A percentile compares a stretch with the other conserved stretches of the same genome.
Conservation (phyloP, 139 green algal genomes). For the Trebouxia sp. region DNA sequence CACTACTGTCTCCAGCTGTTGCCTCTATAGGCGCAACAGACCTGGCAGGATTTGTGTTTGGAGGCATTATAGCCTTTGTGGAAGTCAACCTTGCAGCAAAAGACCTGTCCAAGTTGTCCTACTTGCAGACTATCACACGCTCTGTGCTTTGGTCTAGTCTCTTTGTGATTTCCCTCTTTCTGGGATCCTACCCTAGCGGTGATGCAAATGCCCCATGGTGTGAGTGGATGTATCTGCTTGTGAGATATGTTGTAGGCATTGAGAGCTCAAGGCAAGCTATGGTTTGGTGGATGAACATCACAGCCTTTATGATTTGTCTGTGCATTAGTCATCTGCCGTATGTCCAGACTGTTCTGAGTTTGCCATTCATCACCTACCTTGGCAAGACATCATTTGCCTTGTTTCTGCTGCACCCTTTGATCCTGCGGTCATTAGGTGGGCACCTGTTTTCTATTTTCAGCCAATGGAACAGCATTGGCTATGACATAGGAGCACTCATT, state of each 20-base stretch:
- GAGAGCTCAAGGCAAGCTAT: background rate
- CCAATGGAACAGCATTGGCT: background rate
- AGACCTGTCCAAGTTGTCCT: background rate
- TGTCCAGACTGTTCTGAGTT: background rate
- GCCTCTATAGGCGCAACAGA: background rate
- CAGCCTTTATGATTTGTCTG: background rate
- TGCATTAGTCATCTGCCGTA: background rate
- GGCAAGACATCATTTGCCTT: slow-evolving; percentile 4
- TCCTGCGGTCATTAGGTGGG: background rate
- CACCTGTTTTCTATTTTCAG: background rate
- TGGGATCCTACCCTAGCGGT: slow-evolving; percentile 9
- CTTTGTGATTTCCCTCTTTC: background rate
- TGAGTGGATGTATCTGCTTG: background rate
- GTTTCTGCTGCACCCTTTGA: slow-evolving; percentile 1
- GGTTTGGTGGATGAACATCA: slow-evolving; percentile 11
- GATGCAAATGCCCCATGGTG: slow-evolving; percentile 15
- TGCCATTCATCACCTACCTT: background rate
- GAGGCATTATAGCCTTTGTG: background rate
- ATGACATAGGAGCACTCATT: background rate
- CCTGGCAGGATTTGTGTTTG: background rate
- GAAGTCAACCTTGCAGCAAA: background rate
- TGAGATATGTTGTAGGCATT: background rate
- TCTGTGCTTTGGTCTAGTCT: background rate
- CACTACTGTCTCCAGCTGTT: background rate
- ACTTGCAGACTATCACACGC: background rate